Evolutionary conservation across 441 rosid species (phyloP).

Genomic region (Adansonia rubrostipa): DNA sequence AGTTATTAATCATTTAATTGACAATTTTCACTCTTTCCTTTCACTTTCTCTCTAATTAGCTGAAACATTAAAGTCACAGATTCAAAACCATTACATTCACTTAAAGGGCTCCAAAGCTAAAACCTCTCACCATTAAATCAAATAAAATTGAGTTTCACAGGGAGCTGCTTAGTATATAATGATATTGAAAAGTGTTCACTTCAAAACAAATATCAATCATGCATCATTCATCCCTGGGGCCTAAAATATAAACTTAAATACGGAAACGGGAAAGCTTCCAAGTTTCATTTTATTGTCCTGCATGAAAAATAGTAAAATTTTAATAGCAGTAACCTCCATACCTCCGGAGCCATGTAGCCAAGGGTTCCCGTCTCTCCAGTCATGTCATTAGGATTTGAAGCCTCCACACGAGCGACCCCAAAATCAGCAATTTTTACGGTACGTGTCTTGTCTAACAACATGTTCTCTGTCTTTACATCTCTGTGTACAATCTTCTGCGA

Average conservation of each 20-base stretch:
- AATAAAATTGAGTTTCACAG: neutral
- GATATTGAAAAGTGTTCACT: neutral
- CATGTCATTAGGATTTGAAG: slow-evolving; percentile 97
- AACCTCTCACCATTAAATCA: neutral
- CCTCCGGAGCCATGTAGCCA: slow-evolving; percentile 99
- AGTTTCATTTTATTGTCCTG: neutral
- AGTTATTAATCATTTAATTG: slow-evolving; percentile 24
- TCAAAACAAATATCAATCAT: neutral
- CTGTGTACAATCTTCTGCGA: slow-evolving; percentile 93
- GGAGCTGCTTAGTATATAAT: neutral
- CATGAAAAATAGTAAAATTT: neutral
- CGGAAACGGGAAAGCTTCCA: neutral
- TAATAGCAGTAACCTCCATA: slow-evolving; percentile 29
- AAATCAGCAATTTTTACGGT: slow-evolving; percentile 92
- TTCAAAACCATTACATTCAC: neutral
- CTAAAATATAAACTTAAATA: neutral
- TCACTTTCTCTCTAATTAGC: neutral
- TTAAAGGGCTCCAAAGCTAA: neutral
- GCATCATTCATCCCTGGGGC: neutral
- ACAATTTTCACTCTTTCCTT: neutral
- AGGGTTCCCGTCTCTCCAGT: slow-evolving; percentile 98
- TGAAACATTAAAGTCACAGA: slow-evolving; percentile 4
- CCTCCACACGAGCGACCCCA: slow-evolving; percentile 96
- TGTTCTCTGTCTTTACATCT: slow-evolving; percentile 96
- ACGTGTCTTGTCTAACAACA: slow-evolving; percentile 86